Conservation (phyloP, 257 asterid genomes). For the Solanum virginianum region DNA sequence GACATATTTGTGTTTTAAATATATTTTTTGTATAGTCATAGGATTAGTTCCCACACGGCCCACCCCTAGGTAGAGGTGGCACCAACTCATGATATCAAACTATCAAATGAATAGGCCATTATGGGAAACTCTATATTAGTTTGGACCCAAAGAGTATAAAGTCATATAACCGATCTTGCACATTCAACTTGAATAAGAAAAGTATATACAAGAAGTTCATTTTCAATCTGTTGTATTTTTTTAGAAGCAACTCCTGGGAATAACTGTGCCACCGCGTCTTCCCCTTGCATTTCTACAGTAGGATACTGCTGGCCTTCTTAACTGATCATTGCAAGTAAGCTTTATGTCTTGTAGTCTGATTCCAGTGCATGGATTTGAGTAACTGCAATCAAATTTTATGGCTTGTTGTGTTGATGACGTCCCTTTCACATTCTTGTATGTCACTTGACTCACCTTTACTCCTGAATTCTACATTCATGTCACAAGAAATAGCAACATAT, state of each 20-base stretch:
- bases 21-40: not conserved
- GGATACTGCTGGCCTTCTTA: not conserved
- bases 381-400: conserved; percentile 48
- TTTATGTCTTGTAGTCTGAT: conserved; percentile 39
- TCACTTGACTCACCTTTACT: conserved; percentile 40
- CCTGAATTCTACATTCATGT: conserved; percentile 34
- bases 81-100: not conserved
- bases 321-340: conserved; percentile 15
- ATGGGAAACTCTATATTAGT: not conserved
- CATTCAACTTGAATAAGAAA: not conserved
- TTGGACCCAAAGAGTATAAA: not conserved
- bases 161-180: not conserved
- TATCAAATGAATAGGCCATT: not conserved
- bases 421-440: conserved; percentile 46
- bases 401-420: conserved; percentile 48
- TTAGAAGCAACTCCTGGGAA: not conserved
- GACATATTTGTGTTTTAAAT: not conserved
- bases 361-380: conserved; percentile 44
- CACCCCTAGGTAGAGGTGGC: not conserved
- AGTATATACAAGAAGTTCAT: not conserved
- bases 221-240: not conserved
- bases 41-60: not conserved
- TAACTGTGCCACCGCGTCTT: not conserved
- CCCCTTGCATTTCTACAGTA: conserved; percentile 4
- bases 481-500: not conserved